Evolutionary conservation across 306 rosid species (phyloP).

Genomic region (Alnus rubra): DNA sequence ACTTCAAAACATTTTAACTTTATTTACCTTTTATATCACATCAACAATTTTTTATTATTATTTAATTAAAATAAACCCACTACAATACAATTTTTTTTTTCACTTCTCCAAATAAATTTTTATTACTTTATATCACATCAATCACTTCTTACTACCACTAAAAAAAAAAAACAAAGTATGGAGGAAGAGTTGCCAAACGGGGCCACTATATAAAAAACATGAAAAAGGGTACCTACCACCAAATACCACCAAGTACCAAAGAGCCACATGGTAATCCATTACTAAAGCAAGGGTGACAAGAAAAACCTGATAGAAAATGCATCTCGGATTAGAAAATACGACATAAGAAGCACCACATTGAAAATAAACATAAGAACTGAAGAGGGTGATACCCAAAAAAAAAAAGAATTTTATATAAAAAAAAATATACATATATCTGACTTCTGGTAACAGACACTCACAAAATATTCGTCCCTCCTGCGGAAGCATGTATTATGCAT

Average conservation of each 20-base stretch:
- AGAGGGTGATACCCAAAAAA: not conserved
- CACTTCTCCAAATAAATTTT: too few species aligned
- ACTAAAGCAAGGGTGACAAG: constrained; percentile 63
- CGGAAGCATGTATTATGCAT: constrained; percentile 12
- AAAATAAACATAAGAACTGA: constrained; percentile 23
- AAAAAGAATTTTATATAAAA: constrained; percentile 12
- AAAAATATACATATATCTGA: not conserved
- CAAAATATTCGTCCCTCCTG: constrained; percentile 9
- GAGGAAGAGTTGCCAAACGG: too few species aligned
- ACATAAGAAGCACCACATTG: constrained; percentile 11
- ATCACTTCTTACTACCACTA: too few species aligned
- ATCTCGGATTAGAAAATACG: constrained; percentile 11
- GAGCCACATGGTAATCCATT: constrained; percentile 74
- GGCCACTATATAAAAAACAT: constrained; percentile 5
- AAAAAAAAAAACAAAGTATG: too few species aligned
- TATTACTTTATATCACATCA: too few species aligned
- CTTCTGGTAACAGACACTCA: not conserved
- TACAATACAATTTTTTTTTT: too few species aligned
- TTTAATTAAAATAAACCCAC: too few species aligned
- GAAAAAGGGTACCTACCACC: constrained; percentile 52
- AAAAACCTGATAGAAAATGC: constrained; percentile 62
- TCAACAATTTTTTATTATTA: too few species aligned
- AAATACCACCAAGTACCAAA: constrained; percentile 71
- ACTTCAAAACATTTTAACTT: too few species aligned
- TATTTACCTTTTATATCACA: too few species aligned